A percentile compares a stretch with the other conserved stretches of the same genome.
Evolutionary conservation across 1,139 yeast genomes (phyloP).

Genomic region (Saccharomyces hybrid): DNA sequence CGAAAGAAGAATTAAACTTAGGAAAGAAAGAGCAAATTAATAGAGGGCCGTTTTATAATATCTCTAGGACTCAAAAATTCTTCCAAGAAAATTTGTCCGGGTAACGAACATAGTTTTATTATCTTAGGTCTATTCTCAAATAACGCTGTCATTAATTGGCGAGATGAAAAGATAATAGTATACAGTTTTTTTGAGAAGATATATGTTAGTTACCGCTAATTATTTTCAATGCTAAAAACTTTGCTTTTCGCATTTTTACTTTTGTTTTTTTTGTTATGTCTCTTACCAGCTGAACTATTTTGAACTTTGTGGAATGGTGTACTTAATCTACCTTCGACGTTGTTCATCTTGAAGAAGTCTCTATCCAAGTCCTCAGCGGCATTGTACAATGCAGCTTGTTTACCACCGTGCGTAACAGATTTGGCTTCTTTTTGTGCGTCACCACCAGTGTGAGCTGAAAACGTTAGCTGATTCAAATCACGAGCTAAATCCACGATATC

Average conservation of each 20-base stretch:
- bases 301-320: conserved; percentile 64
- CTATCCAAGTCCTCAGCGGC: conserved; percentile 75
- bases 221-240: background rate
- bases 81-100: background rate
- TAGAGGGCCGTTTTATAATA: too few relatives aligned
- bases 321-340: conserved; percentile 53
- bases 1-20: background rate
- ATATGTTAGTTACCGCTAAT: background rate
- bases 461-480: conserved; percentile 66
- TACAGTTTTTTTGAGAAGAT: background rate
- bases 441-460: conserved; percentile 64
- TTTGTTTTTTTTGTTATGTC: conserved; percentile 71
- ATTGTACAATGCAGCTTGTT: conserved; percentile 68
- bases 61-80: too few relatives aligned
- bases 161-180: conserved; percentile 1
- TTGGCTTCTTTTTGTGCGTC: conserved; percentile 37
- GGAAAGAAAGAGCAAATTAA: background rate
- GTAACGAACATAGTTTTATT: background rate
- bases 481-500: conserved; percentile 55
- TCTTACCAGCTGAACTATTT: conserved; percentile 42
- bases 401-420: conserved; percentile 61
- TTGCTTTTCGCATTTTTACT: conserved; percentile 54
- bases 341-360: conserved; percentile 69
- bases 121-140: background rate
- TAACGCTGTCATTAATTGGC: background rate